Conservation (phyloP, 2,329 filamentous ascomycete genomes). For the Pseudocercospora musae region DNA sequence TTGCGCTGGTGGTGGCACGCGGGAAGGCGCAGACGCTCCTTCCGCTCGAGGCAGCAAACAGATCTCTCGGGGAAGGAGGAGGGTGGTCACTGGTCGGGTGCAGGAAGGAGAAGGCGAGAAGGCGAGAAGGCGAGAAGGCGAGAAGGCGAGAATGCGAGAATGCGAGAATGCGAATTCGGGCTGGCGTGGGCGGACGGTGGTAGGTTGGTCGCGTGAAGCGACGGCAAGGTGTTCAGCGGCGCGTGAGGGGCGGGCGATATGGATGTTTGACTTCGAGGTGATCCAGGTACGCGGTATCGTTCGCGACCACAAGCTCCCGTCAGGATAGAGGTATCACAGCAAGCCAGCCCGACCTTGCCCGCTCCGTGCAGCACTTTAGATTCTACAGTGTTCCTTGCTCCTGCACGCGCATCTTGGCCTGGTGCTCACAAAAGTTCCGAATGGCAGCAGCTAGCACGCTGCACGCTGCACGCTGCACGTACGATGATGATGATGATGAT, state of each 20-base stretch:
- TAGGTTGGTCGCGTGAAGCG: neutral
- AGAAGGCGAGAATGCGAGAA: no score
- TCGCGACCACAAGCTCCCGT: neutral
- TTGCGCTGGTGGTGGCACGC: conserved; percentile 8
- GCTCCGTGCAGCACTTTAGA: conserved; percentile 2
- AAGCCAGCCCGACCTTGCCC: neutral
- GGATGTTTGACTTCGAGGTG: conserved; percentile 18
- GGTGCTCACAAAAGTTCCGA: conserved; percentile 5
- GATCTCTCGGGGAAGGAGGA: neutral
- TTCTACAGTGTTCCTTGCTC: conserved; percentile 17
- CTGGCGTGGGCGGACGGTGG: neutral
- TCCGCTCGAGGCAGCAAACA: conserved; percentile 6
- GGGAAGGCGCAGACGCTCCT: conserved; percentile 3
- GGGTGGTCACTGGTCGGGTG: conserved; percentile 3
- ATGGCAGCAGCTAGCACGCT: neutral
- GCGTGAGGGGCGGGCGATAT: conserved; percentile 14
- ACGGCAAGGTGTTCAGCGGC: no score
- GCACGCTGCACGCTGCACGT: no score
- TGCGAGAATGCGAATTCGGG: neutral
- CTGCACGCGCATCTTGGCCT: conserved; percentile 12
- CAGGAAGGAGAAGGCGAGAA: neutral
- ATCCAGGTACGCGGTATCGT: conserved; percentile 19
- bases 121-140: no score
- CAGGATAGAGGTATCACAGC: neutral
- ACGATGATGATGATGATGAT: no score